Conservation (phyloP, 257 asterid species). For the Gentiana straminea region DNA sequence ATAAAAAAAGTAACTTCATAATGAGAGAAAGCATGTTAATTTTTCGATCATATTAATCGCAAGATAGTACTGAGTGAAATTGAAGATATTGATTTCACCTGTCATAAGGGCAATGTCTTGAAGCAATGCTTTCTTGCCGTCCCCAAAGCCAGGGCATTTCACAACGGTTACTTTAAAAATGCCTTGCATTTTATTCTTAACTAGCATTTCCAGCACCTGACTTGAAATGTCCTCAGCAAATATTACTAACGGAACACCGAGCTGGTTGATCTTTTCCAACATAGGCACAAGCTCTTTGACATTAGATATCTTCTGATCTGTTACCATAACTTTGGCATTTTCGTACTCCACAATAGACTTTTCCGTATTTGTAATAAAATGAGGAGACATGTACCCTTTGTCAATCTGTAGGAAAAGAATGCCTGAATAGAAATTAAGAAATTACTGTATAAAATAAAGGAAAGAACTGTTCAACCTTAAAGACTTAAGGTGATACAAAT, state of each 20-base stretch:
- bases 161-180: conserved; percentile 69
- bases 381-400: conserved; percentile 93
- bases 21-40: not conserved
- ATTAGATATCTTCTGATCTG: conserved; percentile 65
- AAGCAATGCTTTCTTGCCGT: conserved; percentile 72
- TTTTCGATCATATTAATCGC: no score
- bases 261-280: conserved; percentile 85
- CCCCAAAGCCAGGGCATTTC: conserved; percentile 78
- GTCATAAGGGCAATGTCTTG: conserved; percentile 97
- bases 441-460: conserved; percentile 22
- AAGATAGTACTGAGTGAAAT: not conserved
- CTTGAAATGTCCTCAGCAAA: conserved; percentile 79
- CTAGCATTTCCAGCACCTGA: conserved; percentile 71
- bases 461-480: no score
- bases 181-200: conserved; percentile 70
- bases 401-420: conserved; percentile 88
- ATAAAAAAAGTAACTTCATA: not conserved
- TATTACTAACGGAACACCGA: conserved; percentile 82
- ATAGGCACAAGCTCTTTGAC: conserved; percentile 67
- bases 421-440: conserved; percentile 61
- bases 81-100: conserved; percentile 27
- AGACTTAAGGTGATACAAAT: no score
- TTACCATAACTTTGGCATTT: conserved; percentile 77
- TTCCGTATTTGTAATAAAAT: conserved; percentile 63
- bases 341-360: conserved; percentile 76